Conservation (phyloP, 495 filamentous ascomycete genomes). For the Aspergillus bertholletiae region DNA sequence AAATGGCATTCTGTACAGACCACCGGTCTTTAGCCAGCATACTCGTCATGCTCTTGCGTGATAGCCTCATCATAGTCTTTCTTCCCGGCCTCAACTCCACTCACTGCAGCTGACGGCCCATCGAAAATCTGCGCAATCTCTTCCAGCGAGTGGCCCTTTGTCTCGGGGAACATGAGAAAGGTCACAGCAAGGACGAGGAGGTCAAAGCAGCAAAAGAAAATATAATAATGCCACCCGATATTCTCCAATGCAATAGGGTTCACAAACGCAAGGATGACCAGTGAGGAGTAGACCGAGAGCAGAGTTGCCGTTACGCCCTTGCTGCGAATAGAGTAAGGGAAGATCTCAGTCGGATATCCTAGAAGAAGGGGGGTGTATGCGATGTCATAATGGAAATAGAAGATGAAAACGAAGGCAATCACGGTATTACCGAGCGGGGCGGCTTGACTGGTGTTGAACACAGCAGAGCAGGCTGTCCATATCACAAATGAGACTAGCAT, state of each 20-base stretch:
- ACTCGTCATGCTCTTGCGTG: too few species aligned
- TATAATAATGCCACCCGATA: constrained; percentile 56
- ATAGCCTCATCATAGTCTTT: too few species aligned
- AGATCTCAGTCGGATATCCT: constrained; percentile 60
- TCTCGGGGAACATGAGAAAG: constrained; percentile 63
- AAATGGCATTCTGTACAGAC: too few species aligned
- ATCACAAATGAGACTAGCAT: constrained; percentile 57
- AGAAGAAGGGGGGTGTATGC: constrained; percentile 56
- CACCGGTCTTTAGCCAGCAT: too few species aligned
- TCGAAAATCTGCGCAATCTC: constrained; percentile 59
- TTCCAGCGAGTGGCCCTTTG: constrained; percentile 58
- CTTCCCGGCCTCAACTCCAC: too few species aligned
- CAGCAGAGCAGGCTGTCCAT: constrained; percentile 50
- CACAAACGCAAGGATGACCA: constrained; percentile 55
- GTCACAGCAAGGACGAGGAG: constrained; percentile 51
- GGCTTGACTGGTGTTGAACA: constrained; percentile 45
- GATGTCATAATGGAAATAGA: constrained; percentile 52
- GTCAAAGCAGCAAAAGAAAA: constrained; percentile 57
- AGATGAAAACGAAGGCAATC: constrained; percentile 59
- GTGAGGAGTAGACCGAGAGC: constrained; percentile 23
- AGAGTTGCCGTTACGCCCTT: constrained; percentile 58
- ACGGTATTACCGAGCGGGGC: constrained; percentile 44
- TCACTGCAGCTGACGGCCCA: constrained; percentile 25
- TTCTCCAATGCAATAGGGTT: constrained; percentile 56
- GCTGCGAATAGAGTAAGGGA: constrained; percentile 59